phyloP scores from a whole-genome alignment of 495 filamentous ascomycete genomes.

The Lophiotrema nucula region DNA sequence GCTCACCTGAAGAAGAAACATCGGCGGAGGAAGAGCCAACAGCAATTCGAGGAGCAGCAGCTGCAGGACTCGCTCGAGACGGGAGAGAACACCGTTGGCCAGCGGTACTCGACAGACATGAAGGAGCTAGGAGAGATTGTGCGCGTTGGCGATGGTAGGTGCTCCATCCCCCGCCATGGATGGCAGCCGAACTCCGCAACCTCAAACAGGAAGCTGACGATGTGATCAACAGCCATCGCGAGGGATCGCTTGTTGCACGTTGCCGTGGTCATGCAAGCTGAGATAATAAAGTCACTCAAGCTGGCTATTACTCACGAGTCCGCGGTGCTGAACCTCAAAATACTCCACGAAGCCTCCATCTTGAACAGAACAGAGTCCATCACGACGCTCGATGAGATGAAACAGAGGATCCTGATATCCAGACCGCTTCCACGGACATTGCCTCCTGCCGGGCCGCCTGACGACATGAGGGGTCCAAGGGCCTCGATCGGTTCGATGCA shows the following conservation, averaged over 20 bases:
- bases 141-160: conserved; percentile 45
- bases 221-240: conserved; percentile 25
- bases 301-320: conserved; percentile 41
- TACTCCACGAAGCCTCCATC: conserved; percentile 43
- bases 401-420: conserved; percentile 39
- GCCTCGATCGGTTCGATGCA: conserved; percentile 17
- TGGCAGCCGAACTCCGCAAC: conserved; percentile 21
- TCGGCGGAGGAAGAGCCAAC: conserved; percentile 33
- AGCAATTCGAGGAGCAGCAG: conserved; percentile 33
- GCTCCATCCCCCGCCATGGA: too few species aligned
- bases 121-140: conserved; percentile 25
- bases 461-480: not conserved
- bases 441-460: not conserved
- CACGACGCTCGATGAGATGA: conserved; percentile 38
- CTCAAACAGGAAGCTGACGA: conserved; percentile 5
- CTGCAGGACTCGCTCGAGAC: conserved; percentile 30
- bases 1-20: conserved; percentile 43
- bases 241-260: conserved; percentile 47
- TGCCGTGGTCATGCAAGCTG: conserved; percentile 45
- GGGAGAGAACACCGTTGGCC: conserved; percentile 22
- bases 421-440: conserved; percentile 19
- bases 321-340: conserved; percentile 41
- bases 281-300: conserved; percentile 48
- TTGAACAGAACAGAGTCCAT: conserved; percentile 38
- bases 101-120: conserved; percentile 18